Evolutionary conservation across 805 yeast genomes (phyloP), one percentile per base, ranked within the genome.

Genomic region (Sugiyamaella boreocaroliniensis): DNA sequence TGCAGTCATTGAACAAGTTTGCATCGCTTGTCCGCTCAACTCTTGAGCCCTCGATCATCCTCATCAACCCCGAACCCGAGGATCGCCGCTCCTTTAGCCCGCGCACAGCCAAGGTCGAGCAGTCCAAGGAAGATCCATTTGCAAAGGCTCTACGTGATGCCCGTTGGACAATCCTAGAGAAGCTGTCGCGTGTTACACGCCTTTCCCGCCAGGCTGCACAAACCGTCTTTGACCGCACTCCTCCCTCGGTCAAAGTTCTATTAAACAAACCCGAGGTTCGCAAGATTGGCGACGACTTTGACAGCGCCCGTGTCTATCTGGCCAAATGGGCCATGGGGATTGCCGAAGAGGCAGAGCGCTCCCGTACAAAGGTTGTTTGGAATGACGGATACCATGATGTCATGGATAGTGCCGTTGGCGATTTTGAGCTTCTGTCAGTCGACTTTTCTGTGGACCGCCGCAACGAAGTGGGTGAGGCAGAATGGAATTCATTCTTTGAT

Each of bases 261-360:
- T 72, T 92, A 43, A 77, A 74, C 52, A 82, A 83, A 57, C 93
- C 96, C 0, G 95, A 88, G 61, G 95, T 92, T 11, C 78, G 76
- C 61, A 80, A 77, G 52, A 79, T 92, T 22, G 87, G 93, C 54
- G 86, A 88, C 57, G 98, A 92, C 57, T 93, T 90, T 65, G 98
- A 90, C 64, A 82, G 92, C 49, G 98, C 98, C 0, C 78, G 90
- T 50, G 85, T 89, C 3, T 92, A 89, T 66, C 73, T 92, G 54
- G 98, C 98, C 4, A 90, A 89, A 71, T 93, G 98, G 98, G 97
- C 98, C 0, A 77, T 88, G 60, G 88, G 88, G 29, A 93, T 93
- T 9, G 93, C 92, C 61, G 90, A 89, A 61, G 95, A 92, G 66
- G 93, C 96, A 1, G 89, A 82, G 59, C 78, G 80, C 52, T 68